Percentiles rank a stretch among this genome's conserved stretches.
These are phyloP conservation scores for Barnettozyma californica DNA, from an alignment of 805 yeast genomes.

Conservation along the genomic window DNA sequence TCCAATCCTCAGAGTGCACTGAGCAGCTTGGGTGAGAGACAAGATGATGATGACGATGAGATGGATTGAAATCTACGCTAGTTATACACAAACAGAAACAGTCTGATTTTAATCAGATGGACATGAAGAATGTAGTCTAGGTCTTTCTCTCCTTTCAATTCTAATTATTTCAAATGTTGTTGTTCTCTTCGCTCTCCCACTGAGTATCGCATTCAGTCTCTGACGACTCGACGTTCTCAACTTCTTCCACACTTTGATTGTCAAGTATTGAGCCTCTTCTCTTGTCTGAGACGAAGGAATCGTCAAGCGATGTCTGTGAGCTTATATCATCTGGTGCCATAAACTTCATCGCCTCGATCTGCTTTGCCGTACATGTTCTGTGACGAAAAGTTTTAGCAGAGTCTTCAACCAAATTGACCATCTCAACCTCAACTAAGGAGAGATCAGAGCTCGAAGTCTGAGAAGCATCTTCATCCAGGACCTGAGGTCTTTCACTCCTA, in stretches of 20 bases:
- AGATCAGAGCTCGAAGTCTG: background rate
- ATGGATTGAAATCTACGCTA: background rate
- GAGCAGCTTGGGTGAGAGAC: constrained; percentile 20
- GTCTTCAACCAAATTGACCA: no score
- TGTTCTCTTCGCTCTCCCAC: background rate
- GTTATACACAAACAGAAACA: background rate
- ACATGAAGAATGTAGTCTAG: background rate
- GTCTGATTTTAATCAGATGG: background rate
- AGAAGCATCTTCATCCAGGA: background rate
- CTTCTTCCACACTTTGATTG: background rate
- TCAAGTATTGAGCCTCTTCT: background rate
- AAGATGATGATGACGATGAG: background rate
- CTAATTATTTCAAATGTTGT: no score
- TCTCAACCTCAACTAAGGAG: background rate
- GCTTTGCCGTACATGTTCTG: background rate
- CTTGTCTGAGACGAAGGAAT: background rate
- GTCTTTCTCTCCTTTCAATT: no score
- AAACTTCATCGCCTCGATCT: background rate
- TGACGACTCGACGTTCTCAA: no score
- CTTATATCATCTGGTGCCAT: background rate
- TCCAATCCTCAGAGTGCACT: constrained; percentile 18
- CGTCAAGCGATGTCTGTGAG: background rate
- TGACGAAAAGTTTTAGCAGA: no score
- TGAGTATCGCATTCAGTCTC: background rate
- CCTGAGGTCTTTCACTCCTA: background rate